phyloP scores from a whole-genome alignment of 495 filamentous ascomycete species.

The Penicillium coffeae region DNA sequence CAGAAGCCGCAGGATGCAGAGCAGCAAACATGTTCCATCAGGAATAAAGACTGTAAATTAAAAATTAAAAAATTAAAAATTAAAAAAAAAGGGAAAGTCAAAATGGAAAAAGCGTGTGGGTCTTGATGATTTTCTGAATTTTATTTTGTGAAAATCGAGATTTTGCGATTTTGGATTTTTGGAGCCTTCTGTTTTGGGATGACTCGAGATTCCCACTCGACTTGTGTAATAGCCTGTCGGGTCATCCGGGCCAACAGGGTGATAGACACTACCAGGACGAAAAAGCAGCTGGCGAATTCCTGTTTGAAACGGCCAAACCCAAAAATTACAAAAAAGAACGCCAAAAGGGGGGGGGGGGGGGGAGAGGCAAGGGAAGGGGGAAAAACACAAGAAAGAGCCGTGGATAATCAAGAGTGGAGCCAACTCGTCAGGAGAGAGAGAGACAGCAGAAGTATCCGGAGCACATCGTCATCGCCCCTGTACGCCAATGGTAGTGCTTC shows the following conservation, averaged over 20 bases:
- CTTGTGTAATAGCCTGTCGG: not conserved
- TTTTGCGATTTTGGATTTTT: not conserved
- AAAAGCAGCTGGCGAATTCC: not conserved
- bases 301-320: not conserved
- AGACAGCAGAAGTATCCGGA: constrained; percentile 5
- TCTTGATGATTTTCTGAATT: not conserved
- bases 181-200: not conserved
- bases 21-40: constrained; percentile 37
- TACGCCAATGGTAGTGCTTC: constrained; percentile 9
- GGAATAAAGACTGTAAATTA: constrained; percentile 19
- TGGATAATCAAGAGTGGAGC: constrained; percentile 16
- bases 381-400: not conserved
- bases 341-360: constrained; percentile 8
- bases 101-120: not conserved
- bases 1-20: constrained; percentile 36
- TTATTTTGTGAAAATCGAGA: not conserved
- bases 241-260: not conserved
- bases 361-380: constrained; percentile 23
- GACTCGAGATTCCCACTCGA: not conserved
- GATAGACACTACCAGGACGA: too few species aligned
- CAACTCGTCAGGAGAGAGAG: constrained; percentile 19
- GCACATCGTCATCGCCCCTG: constrained; percentile 8
- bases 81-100: constrained; percentile 6
- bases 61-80: not conserved
- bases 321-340: constrained; percentile 4